Percentiles rank a stretch among this genome's conserved stretches.
phyloP scores from a whole-genome alignment of 768 basidiomycete genomes.

The Podaxis sp. region DNA sequence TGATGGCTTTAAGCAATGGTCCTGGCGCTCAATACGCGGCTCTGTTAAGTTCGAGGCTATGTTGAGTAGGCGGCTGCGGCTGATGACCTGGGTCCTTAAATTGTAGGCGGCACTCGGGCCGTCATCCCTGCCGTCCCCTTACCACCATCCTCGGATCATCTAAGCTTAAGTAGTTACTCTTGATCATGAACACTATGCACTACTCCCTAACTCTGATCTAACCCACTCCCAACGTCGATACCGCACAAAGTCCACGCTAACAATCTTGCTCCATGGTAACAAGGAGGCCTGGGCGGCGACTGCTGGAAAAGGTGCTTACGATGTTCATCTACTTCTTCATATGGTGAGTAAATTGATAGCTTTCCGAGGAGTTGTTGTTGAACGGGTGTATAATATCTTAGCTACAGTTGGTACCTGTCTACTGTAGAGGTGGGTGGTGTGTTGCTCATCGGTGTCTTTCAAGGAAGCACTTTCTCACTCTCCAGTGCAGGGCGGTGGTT shows the following conservation, averaged over 20 bases:
- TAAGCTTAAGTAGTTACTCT: not conserved
- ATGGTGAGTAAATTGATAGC: not conserved
- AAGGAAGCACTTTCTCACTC: not conserved
- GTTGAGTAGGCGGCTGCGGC: not conserved
- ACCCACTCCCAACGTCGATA: not conserved
- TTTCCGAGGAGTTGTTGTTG: not conserved
- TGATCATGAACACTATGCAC: not conserved
- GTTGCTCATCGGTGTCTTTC: slow-evolving; percentile 5
- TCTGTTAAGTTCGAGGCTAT: not conserved
- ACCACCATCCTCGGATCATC: not conserved
- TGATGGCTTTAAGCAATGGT: not conserved
- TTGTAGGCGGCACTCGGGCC: no score
- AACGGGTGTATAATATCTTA: slow-evolving; percentile 16
- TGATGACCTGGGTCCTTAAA: no score
- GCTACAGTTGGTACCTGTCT: slow-evolving; percentile 35
- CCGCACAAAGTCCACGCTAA: not conserved
- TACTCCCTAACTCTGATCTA: not conserved
- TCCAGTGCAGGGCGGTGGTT: slow-evolving; percentile 30
- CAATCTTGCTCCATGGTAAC: not conserved
- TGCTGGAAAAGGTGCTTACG: slow-evolving; percentile 2
- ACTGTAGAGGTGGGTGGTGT: slow-evolving; percentile 33
- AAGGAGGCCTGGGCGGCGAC: not conserved
- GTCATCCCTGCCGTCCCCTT: no score
- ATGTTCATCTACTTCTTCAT: slow-evolving; percentile 6
- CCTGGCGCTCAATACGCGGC: not conserved